Evolutionary conservation across 768 basidiomycete species (phyloP), one percentile per base, ranked within the genome.

Genomic region (Hypsizygus marmoreus): DNA sequence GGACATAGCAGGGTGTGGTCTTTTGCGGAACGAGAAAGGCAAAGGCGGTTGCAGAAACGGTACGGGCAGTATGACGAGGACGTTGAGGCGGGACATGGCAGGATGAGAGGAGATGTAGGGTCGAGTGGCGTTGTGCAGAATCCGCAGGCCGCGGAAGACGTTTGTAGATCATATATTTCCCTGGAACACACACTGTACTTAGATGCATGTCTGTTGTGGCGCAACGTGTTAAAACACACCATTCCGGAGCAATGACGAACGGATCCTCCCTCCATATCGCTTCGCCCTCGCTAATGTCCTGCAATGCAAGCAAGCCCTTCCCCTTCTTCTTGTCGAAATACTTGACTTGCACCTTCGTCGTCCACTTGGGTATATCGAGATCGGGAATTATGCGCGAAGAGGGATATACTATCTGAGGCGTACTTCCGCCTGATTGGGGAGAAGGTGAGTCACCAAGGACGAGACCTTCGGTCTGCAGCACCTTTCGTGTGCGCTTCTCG

Each of bases 261-360:
- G 88, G 89, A 57, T 91, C 87, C 59, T 95, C 91, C 47, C 82
- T 85, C 90, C 92, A 94, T 13, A 95, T 62, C 4, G 81, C 68
- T 50, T 94, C 88, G 0, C 86, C 89, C 56, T 82, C 77, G 19
- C 68, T 66, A 42, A 95, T 86, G 23, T 75, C 70, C 39, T 81
- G 77, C 25, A 66, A 78, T 1, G 90, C 89, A 0, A 94, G 79
- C 26, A 95, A 70, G 0, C 92, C 93, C 57, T 94, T 94, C 2
- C 93, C 92, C 57, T 86, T 92, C 46, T 71, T 70, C 49, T 74
- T 73, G 37, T 80, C 73, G 57, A 91, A 91, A 64, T 81, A 76
- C 58, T 72, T 77, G 5, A 90, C 86, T 33, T 77, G 71, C 8
- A 88, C 74, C 56, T 84, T 86, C 10, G 63, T 61, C 17, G 82